Conservation (phyloP, 345 rosid genomes). For the Gossypium raimondii region DNA sequence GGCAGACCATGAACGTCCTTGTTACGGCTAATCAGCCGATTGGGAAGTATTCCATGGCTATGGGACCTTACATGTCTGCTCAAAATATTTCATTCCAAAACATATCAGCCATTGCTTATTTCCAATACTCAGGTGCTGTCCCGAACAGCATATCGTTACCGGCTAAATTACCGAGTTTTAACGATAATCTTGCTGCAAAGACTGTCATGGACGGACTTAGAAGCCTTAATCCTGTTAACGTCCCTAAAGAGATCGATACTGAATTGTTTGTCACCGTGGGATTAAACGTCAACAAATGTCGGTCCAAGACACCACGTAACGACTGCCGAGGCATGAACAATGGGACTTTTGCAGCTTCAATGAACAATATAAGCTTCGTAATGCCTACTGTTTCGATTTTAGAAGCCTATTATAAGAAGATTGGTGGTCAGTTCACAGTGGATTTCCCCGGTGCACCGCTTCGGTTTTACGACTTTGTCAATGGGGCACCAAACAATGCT, state of each 20-base stretch:
- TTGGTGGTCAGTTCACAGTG: constrained; percentile 53
- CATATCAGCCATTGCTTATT: constrained; percentile 52
- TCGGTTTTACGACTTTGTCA: constrained; percentile 64
- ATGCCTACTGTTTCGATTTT: constrained; percentile 57
- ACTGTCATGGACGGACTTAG: constrained; percentile 71
- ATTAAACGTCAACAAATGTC: constrained; percentile 61
- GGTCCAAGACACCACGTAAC: constrained; percentile 43
- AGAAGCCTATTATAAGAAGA: constrained; percentile 65
- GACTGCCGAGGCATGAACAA: constrained; percentile 48
- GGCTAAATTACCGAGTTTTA: constrained; percentile 59
- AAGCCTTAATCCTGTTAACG: constrained; percentile 45
- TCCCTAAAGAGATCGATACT: constrained; percentile 51
- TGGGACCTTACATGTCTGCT: constrained; percentile 78
- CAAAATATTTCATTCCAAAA: constrained; percentile 51
- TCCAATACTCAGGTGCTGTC: constrained; percentile 58
- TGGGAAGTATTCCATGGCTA: constrained; percentile 70
- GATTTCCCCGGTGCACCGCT: constrained; percentile 77
- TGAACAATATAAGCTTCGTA: constrained; percentile 75
- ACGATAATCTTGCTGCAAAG: constrained; percentile 60
- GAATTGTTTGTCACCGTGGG: constrained; percentile 63
- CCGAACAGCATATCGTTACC: constrained; percentile 49
- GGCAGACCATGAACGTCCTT: constrained; percentile 80
- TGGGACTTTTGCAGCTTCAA: constrained; percentile 70
- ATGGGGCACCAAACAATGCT: constrained; percentile 68
- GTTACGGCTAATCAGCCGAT: constrained; percentile 69